Percentiles rank a stretch among this genome's conserved stretches.
These are phyloP conservation scores for Hysterium pulicare DNA, from an alignment of 2,329 filamentous ascomycete genomes.

Conservation along the genomic window DNA sequence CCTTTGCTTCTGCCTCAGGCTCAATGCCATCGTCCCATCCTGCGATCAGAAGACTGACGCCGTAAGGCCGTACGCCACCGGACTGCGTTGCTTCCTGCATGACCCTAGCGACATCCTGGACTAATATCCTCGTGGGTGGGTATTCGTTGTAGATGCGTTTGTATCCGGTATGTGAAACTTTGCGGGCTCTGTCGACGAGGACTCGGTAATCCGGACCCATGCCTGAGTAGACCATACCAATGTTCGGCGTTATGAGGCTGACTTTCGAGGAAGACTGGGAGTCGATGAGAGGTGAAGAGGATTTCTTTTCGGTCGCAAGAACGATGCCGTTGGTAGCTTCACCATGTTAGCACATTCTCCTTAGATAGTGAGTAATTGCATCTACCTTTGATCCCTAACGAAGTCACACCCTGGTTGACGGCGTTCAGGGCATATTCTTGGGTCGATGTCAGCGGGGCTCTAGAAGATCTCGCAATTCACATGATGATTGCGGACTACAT, in stretches of 20 bases:
- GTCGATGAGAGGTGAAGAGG: slow-evolving; percentile 94
- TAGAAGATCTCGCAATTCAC: too few relatives aligned
- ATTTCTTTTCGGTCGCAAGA: slow-evolving; percentile 99
- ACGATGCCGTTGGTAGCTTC: slow-evolving; percentile 97
- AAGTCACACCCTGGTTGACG: slow-evolving; percentile 98
- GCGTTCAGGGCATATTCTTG: slow-evolving; percentile 99
- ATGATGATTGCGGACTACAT: background rate
- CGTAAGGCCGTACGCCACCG: slow-evolving; percentile 94
- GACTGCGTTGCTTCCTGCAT: slow-evolving; percentile 99
- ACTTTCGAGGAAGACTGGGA: slow-evolving; percentile 94
- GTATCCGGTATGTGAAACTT: slow-evolving; percentile 97
- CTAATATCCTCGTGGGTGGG: slow-evolving; percentile 97
- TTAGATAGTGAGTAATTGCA: slow-evolving; percentile 2
- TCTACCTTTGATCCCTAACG: slow-evolving; percentile 94
- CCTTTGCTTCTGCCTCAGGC: slow-evolving; percentile 70
- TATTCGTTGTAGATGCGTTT: slow-evolving; percentile 99
- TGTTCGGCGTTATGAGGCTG: slow-evolving; percentile 96
- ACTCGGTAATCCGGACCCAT: slow-evolving; percentile 99
- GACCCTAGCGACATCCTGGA: slow-evolving; percentile 94
- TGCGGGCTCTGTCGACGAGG: slow-evolving; percentile 94
- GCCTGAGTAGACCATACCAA: slow-evolving; percentile 98
- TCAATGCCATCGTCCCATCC: slow-evolving; percentile 97
- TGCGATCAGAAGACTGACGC: slow-evolving; percentile 90
- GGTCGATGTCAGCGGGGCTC: too few relatives aligned
- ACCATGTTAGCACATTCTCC: slow-evolving; percentile 1